phyloP scores from a whole-genome alignment of 208 protist genomes.

The Trypanosoma brucei region DNA sequence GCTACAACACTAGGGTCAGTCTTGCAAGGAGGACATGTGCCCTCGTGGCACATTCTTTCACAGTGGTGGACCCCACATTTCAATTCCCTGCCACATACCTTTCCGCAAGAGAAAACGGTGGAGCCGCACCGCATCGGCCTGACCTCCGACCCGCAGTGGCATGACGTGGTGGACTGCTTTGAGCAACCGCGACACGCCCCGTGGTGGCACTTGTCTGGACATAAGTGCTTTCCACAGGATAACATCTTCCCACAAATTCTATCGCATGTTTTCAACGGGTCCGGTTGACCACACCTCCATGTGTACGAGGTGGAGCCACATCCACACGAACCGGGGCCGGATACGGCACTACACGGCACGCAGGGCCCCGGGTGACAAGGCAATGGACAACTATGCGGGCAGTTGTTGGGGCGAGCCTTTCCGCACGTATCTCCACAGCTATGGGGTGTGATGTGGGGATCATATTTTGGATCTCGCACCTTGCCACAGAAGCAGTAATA shows the following conservation, averaged over 20 bases:
- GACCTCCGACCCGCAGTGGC: constrained; percentile 35
- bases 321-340: constrained; percentile 40
- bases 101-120: constrained; percentile 38
- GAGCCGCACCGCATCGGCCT: constrained; percentile 34
- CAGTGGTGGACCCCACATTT: constrained; percentile 56
- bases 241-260: constrained; percentile 41
- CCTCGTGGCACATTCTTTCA: constrained; percentile 50
- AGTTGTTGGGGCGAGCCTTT: constrained; percentile 28
- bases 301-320: constrained; percentile 66
- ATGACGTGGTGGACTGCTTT: constrained; percentile 21
- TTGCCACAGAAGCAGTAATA: constrained; percentile 75
- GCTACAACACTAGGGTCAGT: constrained; percentile 40
- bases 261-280: constrained; percentile 53
- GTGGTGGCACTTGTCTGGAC: constrained; percentile 41
- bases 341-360: constrained; percentile 35
- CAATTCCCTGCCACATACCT: constrained; percentile 45
- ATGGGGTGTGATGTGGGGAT: constrained; percentile 69
- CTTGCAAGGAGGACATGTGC: constrained; percentile 51
- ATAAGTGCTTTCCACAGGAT: constrained; percentile 49
- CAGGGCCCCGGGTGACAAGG: constrained; percentile 80
- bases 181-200: constrained; percentile 41
- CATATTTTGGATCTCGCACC: constrained; percentile 43
- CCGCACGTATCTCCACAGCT: constrained; percentile 71
- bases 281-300: constrained; percentile 57
- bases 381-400: constrained; percentile 45